phyloP scores from a whole-genome alignment of 169 alveolate genomes.

The Plasmodium reichenowi region DNA sequence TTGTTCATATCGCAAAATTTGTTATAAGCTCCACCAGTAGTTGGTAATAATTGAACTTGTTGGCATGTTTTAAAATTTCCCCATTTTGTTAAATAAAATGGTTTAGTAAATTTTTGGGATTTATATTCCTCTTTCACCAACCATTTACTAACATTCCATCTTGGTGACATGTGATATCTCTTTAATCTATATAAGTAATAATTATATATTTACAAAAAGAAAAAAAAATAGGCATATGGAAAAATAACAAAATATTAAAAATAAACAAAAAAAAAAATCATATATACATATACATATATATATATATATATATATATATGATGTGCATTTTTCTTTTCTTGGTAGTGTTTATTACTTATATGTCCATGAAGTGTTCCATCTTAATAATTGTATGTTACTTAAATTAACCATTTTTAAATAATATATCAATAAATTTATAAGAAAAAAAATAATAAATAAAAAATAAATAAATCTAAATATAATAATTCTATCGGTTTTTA shows the following conservation, averaged over 20 bases:
- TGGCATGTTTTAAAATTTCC: slow-evolving; percentile 71
- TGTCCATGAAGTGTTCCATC: slow-evolving; percentile 77
- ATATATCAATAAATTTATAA: slow-evolving; percentile 5
- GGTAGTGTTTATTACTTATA: slow-evolving; percentile 29
- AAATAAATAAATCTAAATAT: too few species aligned
- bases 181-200: slow-evolving; percentile 68
- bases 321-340: background rate
- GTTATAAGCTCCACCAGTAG: slow-evolving; percentile 49
- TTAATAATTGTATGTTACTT: slow-evolving; percentile 31
- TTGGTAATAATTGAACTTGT: background rate
- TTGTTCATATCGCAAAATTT: slow-evolving; percentile 73
- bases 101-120: slow-evolving; percentile 67
- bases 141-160: slow-evolving; percentile 78
- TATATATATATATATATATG: background rate
- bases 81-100: slow-evolving; percentile 76
- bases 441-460: too few species aligned
- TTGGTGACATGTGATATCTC: slow-evolving; percentile 78
- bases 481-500: too few species aligned
- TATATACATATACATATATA: background rate
- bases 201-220: slow-evolving; percentile 19
- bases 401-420: slow-evolving; percentile 37
- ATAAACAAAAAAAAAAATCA: slow-evolving; percentile 5
- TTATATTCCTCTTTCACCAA: slow-evolving; percentile 72
- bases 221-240: background rate
- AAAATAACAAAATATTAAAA: background rate